Evolutionary conservation across 2,329 filamentous ascomycete genomes (phyloP).

Genomic region (Ceratocystis ficicola): DNA sequence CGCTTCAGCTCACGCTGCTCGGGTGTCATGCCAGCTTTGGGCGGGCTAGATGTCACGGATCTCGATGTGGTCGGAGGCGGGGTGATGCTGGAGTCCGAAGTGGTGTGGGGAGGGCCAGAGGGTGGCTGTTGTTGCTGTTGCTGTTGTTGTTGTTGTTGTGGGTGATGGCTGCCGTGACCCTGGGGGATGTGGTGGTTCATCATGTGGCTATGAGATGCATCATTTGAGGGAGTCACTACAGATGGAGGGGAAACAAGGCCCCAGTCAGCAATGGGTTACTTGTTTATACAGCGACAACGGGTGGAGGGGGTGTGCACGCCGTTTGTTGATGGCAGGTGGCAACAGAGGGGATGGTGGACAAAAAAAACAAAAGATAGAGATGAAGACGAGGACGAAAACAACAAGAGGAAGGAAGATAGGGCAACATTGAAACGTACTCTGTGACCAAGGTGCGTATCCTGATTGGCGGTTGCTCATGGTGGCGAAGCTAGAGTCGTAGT

Average conservation of each 20-base stretch:
- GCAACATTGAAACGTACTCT: constrained; percentile 8
- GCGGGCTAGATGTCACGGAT: constrained; percentile 47
- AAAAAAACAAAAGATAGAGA: constrained; percentile 1
- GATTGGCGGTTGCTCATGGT: constrained; percentile 22
- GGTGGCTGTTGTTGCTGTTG: constrained; percentile 9
- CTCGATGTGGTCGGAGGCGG: constrained; percentile 37
- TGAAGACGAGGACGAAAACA: neutral
- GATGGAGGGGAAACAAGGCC: neutral
- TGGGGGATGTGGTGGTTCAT: constrained; percentile 18
- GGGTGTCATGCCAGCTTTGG: constrained; percentile 41
- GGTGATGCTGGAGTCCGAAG: constrained; percentile 39
- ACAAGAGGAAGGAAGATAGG: constrained; percentile 8
- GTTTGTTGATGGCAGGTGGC: neutral
- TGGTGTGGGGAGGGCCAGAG: constrained; percentile 21
- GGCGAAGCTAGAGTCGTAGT: constrained; percentile 20
- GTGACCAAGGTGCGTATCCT: constrained; percentile 16
- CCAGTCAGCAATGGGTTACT: neutral
- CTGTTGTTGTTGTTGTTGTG: neutral
- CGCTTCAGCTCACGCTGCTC: constrained; percentile 52
- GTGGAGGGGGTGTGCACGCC: neutral
- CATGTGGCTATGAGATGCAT: constrained; percentile 19
- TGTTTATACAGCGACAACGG: neutral
- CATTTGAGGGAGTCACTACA: constrained; percentile 16
- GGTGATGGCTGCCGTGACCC: neutral
- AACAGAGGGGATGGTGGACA: constrained; percentile 3